These are phyloP conservation scores for Corymbia maculata DNA, from an alignment of 345 rosid genomes.

Conservation along the genomic window DNA sequence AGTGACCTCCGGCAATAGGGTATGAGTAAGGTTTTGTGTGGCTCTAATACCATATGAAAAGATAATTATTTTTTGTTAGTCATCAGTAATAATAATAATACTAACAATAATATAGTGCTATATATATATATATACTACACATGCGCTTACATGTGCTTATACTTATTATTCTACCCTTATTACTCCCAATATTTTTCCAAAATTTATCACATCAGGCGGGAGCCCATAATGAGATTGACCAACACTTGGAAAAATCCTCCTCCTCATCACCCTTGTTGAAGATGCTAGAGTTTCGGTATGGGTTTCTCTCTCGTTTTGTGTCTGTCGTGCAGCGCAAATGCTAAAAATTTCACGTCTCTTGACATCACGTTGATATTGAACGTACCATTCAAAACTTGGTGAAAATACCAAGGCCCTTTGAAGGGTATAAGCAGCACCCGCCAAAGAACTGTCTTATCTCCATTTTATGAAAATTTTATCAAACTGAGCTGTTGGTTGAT, in stretches of 20 bases:
- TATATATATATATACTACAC: too few species aligned
- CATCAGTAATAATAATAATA: too few species aligned
- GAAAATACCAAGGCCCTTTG: neutral
- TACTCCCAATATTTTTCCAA: too few species aligned
- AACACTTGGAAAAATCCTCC: constrained; percentile 11
- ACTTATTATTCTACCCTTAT: too few species aligned
- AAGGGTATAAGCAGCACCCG: neutral
- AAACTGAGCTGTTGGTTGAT: neutral
- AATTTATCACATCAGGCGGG: constrained; percentile 16
- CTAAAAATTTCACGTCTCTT: neutral
- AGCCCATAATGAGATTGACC: constrained; percentile 28
- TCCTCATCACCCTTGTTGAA: constrained; percentile 25
- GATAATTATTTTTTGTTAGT: too few species aligned
- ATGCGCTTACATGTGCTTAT: too few species aligned
- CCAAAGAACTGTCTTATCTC: neutral
- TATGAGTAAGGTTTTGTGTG: too few species aligned
- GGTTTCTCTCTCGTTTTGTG: neutral
- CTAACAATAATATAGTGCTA: too few species aligned
- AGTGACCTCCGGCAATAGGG: too few species aligned
- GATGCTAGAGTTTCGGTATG: constrained; percentile 22
- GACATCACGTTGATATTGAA: neutral
- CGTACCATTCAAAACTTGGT: neutral
- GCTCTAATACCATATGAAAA: too few species aligned
- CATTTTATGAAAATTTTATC: neutral
- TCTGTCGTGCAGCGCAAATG: neutral